Evolutionary conservation across 805 yeast genomes (phyloP).

Genomic region (Candida stauntonica): DNA sequence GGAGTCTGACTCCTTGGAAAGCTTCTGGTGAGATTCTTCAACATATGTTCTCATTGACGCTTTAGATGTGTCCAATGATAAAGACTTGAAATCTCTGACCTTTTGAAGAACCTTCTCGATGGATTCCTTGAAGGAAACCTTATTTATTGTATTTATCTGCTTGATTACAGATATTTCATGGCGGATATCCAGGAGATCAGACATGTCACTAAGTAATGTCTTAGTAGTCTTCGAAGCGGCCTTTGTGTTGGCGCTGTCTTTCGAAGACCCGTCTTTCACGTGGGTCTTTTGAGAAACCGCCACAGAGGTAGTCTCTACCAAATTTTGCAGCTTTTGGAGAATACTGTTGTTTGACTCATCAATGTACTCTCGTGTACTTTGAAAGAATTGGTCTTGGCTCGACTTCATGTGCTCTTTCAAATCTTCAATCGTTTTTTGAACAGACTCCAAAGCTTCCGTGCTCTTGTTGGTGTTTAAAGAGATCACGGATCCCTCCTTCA

Average conservation of each 20-base stretch:
- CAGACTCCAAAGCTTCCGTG: conserved; percentile 14
- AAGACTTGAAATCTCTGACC: conserved; percentile 47
- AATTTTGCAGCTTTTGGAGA: conserved; percentile 16
- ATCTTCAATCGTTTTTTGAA: conserved; percentile 19
- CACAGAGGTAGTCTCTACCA: conserved; percentile 10
- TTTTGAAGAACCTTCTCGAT: conserved; percentile 41
- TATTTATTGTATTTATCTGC: conserved; percentile 48
- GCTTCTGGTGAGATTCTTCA: conserved; percentile 66
- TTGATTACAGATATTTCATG: conserved; percentile 56
- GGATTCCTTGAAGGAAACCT: conserved; percentile 36
- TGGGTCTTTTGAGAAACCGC: conserved; percentile 3
- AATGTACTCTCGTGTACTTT: conserved; percentile 22
- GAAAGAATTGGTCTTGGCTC: conserved; percentile 14
- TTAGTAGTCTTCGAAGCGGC: conserved; percentile 1
- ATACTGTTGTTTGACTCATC: conserved; percentile 22
- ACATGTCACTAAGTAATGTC: conserved; percentile 14
- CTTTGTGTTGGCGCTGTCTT: neutral
- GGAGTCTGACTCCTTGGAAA: conserved; percentile 72
- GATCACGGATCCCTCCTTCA: conserved; percentile 56
- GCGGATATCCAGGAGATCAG: conserved; percentile 39
- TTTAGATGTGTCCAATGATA: conserved; percentile 36
- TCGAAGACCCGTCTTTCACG: neutral
- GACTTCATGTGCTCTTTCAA: conserved; percentile 15
- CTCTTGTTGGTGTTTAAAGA: conserved; percentile 48
- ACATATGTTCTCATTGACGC: conserved; percentile 50